Evolutionary conservation across 2,329 filamentous ascomycete genomes (phyloP).

Genomic region (Sclerotinia nivalis): DNA sequence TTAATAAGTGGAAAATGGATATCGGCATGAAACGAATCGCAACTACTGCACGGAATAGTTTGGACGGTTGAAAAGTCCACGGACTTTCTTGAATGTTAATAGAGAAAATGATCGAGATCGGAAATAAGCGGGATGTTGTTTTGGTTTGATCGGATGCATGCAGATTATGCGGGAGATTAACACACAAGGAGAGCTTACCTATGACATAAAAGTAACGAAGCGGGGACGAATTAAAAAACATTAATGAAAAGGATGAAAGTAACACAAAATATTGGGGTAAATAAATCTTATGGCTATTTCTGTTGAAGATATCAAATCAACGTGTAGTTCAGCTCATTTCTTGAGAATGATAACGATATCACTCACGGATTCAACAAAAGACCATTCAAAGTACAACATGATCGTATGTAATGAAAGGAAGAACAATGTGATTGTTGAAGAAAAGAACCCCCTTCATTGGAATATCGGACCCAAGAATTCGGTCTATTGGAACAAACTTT

Average conservation of each 20-base stretch:
- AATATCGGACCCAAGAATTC: neutral
- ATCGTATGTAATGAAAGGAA: neutral
- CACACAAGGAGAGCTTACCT: neutral
- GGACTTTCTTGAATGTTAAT: neutral
- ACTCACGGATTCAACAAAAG: neutral
- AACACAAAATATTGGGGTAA: neutral
- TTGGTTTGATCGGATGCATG: neutral
- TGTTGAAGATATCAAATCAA: neutral
- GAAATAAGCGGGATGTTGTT: conserved; percentile 9
- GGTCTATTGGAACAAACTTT: neutral
- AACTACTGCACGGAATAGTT: neutral
- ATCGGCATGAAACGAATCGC: neutral
- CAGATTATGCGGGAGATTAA: conserved; percentile 8
- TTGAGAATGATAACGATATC: neutral
- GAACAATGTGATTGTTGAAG: neutral
- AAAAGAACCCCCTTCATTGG: neutral
- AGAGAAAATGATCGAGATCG: neutral
- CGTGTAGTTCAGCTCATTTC: neutral
- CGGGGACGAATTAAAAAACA: conserved; percentile 2
- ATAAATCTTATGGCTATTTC: neutral
- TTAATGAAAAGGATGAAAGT: neutral
- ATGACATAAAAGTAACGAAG: conserved; percentile 10
- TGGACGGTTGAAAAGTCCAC: neutral
- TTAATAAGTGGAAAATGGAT: neutral
- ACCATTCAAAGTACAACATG: neutral